Evolutionary conservation across 2,329 filamentous ascomycete genomes (phyloP), one percentile per base, ranked within the genome.

Genomic region (Fusarium sp.): DNA sequence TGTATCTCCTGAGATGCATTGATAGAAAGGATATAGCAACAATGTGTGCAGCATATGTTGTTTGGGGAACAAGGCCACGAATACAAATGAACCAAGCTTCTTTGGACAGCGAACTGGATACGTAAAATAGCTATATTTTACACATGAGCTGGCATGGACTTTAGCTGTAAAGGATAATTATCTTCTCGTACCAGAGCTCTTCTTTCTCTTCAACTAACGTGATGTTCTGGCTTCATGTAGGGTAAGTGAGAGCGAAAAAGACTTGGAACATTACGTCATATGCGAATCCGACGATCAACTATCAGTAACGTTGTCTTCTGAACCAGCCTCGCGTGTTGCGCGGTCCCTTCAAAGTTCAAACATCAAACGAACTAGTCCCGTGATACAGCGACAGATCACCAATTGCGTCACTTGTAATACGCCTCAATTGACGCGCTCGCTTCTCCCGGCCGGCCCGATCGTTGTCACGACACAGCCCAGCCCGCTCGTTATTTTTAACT

Each of bases 401-500:
- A 43, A 43, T 43, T 16, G 16, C 41, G 16, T 43, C 41, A 23
- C 41, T 4, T 9, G 19, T 23, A 18, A 23, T 25, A 23, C 19
- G 41, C 41, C 41, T 14, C n/a, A 37, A 44, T 21, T n/a, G 5
- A 43, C 21, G 41, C 41, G 41, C 19, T 43, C 14, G 41, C 14
- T 43, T 23, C 19, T 43, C 42, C 19, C 31, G 60, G 28, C 34
- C 31, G 37, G 58, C 16, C 58, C 52, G 44, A 50, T 41, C 25
- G 13, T 30, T n/a, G 31, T 25, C 13, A 34, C n/a, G 23, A 10
- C 30, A 19, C 30, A 54, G 26, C 26, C 28, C 21, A 21, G n/a
- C n/a, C 30, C 8, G 34, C 30, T 26, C 16, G 25, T 49, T 62
- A 62, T 62, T 58, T 65, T 65, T 50, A 65, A 42, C 62, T 65